Conservation (phyloP, 139 green algal species). For the Chlamydomonas sp. region DNA sequence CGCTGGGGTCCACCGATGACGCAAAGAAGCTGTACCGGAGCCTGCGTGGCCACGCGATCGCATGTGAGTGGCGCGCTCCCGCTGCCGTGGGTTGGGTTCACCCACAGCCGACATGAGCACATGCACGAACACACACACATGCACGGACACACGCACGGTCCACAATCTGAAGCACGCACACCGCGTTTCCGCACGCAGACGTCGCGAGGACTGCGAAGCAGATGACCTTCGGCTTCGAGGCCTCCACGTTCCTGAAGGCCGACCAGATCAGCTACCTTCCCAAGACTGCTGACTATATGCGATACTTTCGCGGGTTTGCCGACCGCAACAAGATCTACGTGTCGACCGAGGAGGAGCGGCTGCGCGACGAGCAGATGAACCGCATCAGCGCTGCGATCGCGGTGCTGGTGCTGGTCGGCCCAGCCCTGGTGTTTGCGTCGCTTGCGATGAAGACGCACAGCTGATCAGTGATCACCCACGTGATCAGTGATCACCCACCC, state of each 20-base stretch:
- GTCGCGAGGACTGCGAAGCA: constrained; percentile 12
- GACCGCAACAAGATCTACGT: constrained; percentile 16
- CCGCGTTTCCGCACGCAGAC: not conserved
- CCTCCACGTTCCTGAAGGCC: constrained; percentile 10
- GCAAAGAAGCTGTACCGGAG: constrained; percentile 28
- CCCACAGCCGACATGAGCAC: not conserved
- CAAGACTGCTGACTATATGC: constrained; percentile 10
- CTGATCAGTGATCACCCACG: no score
- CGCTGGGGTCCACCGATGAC: constrained; percentile 13
- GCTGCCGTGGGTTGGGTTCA: not conserved
- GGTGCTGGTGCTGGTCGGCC: constrained; percentile 1
- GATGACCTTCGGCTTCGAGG: not conserved
- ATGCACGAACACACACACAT: not conserved
- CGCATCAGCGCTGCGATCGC: not conserved
- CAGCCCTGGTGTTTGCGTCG: constrained; percentile 4
- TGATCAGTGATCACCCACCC: no score
- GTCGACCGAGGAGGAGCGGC: constrained; percentile 2
- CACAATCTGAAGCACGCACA: no score
- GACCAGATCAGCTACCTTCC: constrained; percentile 3
- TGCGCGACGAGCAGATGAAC: not conserved
- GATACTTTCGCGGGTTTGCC: constrained; percentile 10
- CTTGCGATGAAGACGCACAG: constrained; percentile 7
- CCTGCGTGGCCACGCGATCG: constrained; percentile 10
- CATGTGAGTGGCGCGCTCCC: constrained; percentile 1
- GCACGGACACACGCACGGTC: no score